Evolutionary conservation across 78 protist species (phyloP).

Genomic region (Acrasis kona): DNA sequence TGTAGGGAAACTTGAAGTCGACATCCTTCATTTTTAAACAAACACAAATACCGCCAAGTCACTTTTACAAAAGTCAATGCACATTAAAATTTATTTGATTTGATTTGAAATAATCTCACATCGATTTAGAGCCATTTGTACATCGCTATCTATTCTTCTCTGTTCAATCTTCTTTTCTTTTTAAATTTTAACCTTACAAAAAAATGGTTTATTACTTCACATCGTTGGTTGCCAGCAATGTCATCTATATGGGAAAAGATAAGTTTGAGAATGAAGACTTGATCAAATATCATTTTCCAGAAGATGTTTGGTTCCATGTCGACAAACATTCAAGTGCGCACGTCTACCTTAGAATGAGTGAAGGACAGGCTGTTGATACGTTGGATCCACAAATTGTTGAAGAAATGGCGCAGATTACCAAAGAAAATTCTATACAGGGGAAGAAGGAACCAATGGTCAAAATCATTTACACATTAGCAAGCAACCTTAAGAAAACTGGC

Average conservation of each 20-base stretch:
- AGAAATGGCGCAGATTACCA: constrained; percentile 80
- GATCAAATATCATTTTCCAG: constrained; percentile 77
- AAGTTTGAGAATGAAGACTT: constrained; percentile 89
- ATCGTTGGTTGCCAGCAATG: background rate
- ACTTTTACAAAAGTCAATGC: no score
- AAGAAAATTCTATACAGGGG: constrained; percentile 84
- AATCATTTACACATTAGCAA: constrained; percentile 82
- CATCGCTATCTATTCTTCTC: no score
- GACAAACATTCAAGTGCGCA: constrained; percentile 83
- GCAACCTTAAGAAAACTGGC: constrained; percentile 76
- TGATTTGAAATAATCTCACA: no score
- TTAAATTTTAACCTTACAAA: no score
- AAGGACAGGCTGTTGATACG: constrained; percentile 32
- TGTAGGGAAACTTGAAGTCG: background rate
- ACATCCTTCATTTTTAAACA: background rate
- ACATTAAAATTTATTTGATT: no score
- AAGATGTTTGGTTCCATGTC: constrained; percentile 96
- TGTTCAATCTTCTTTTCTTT: no score
- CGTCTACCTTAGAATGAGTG: constrained; percentile 72
- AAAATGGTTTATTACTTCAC: constrained; percentile 35
- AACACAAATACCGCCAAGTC: no score
- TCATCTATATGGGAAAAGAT: constrained; percentile 71
- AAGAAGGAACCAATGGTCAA: background rate
- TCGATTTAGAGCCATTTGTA: no score
- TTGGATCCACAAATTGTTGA: constrained; percentile 70